phyloP scores from a whole-genome alignment of 2,329 filamentous ascomycete species.

The Graphilbum fragrans region DNA sequence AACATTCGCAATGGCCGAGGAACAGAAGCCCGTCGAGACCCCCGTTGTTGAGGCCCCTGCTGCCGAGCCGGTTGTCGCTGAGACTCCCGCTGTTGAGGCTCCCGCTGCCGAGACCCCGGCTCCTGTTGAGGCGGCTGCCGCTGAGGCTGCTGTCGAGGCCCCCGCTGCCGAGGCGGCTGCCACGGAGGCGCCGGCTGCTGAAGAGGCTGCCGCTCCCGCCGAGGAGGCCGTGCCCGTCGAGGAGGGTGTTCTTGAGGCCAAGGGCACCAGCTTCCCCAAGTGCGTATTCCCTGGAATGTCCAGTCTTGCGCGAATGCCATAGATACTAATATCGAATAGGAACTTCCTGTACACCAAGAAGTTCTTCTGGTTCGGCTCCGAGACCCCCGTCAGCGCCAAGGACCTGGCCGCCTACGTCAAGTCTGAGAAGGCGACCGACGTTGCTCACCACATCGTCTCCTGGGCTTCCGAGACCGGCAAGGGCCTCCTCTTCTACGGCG shows the following conservation, averaged over 20 bases:
- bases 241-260: conserved; percentile 81
- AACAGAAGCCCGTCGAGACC: conserved; percentile 56
- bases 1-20: conserved; percentile 56
- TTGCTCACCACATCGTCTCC: conserved; percentile 67
- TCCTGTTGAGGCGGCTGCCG: conserved; percentile 14
- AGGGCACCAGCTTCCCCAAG: conserved; percentile 79
- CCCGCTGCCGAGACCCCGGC: conserved; percentile 18
- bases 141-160: conserved; percentile 9
- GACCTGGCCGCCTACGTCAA: conserved; percentile 68
- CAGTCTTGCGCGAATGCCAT: not conserved
- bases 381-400: conserved; percentile 59
- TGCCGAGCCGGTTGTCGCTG: not conserved
- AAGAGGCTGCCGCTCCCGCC: conserved; percentile 24
- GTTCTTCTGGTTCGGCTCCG: conserved; percentile 76
- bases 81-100: conserved; percentile 18
- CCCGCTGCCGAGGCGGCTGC: conserved; percentile 7
- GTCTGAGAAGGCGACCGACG: conserved; percentile 68
- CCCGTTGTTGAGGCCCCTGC: conserved; percentile 26
- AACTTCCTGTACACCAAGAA: conserved; percentile 86
- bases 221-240: conserved; percentile 43
- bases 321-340: conserved; percentile 34
- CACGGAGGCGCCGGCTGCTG: conserved; percentile 22
- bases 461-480: conserved; percentile 93
- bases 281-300: conserved; percentile 33
- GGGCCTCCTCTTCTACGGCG: conserved; percentile 84